Percentiles rank a stretch among this genome's conserved stretches.
Conservation (phyloP, 371 early-diverging fungal genomes). For the Batrachochytrium dendrobatidis region DNA sequence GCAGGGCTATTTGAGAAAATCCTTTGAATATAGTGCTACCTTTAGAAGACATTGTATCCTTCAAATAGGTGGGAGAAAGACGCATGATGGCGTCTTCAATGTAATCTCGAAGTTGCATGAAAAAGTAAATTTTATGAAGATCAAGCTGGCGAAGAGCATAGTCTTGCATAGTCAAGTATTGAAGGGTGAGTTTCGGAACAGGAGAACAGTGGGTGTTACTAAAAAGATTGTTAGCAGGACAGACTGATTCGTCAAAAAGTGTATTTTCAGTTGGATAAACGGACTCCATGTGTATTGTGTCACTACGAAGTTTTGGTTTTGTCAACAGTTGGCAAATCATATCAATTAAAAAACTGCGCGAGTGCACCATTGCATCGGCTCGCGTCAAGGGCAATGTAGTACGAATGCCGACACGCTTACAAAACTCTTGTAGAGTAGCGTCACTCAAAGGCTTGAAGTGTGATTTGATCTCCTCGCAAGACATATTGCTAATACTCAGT, state of each 20-base stretch:
- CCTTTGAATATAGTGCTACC: slow-evolving; percentile 61
- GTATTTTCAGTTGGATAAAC: slow-evolving; percentile 75
- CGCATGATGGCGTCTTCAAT: slow-evolving; percentile 80
- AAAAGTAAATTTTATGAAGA: slow-evolving; percentile 72
- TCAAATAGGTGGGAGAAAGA: slow-evolving; percentile 58
- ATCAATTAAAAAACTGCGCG: slow-evolving; percentile 32
- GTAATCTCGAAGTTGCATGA: slow-evolving; percentile 78
- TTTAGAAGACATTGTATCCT: too few relatives aligned
- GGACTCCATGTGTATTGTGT: slow-evolving; percentile 59
- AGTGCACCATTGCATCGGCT: neutral
- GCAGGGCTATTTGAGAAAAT: slow-evolving; percentile 84
- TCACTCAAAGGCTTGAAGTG: slow-evolving; percentile 49
- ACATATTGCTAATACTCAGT: slow-evolving; percentile 61
- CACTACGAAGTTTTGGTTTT: slow-evolving; percentile 57
- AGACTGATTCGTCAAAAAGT: slow-evolving; percentile 34
- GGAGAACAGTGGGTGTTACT: slow-evolving; percentile 63
- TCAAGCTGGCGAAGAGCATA: slow-evolving; percentile 79
- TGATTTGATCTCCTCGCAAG: slow-evolving; percentile 43
- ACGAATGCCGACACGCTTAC: slow-evolving; percentile 52
- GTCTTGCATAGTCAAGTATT: slow-evolving; percentile 86
- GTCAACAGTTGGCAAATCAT: slow-evolving; percentile 52
- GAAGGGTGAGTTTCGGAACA: slow-evolving; percentile 85
- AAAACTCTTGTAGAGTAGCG: slow-evolving; percentile 46
- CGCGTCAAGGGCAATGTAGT: slow-evolving; percentile 25
- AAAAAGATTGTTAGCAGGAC: slow-evolving; percentile 49